Base-by-base conservation (phyloP, 176 grass and related monocot species). In the Tillandsia fasciculata region DNA sequence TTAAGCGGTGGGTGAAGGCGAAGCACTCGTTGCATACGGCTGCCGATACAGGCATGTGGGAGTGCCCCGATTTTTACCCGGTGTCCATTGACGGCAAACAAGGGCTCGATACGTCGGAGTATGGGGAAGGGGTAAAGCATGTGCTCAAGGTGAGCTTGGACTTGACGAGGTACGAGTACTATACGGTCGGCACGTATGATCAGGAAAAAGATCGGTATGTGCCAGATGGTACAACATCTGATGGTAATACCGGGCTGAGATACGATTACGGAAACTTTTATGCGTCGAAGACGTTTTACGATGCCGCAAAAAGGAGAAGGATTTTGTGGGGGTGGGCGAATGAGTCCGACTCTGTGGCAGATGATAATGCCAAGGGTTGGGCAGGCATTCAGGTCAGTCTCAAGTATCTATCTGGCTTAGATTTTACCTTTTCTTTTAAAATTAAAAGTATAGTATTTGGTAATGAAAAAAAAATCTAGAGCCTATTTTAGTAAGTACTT, bases 251-350 rank as follows among this genome's bases (percentile, higher is more conserved):
- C 11, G 83, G 72, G 12, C 50, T 96, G 52, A 65, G 88, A 26
- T 89, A 84, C 29, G 83, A 96, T 65, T 91, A 91, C 48, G 86
- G 92, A 9, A 96, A 96, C 80, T 96, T 89, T 58, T 96, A 96
- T 66, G 92, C 92, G 4, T 96, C 88, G 22, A 91, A 87, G 76
- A 83, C 92, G 2, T 91, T 96, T 79, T 89, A 87, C 66, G 92
- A 96, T 54, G 70, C 86, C 7, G 51, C 70, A 3, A 86, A 85
- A 76, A 71, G 63, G 2, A 79, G 92, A 10, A 76, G 92, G 12
- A 81, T 91, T 13, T 13, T 96, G 0, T 96, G 92, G 88, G 92
- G 92, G 0, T 96, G 92, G 92, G 82, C 83, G 13, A 91, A 96
- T 9, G 86, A 96, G 52, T 89, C 92, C 1, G 88, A 96, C 79